Evolutionary conservation across 495 filamentous ascomycete genomes (phyloP).

Genomic region (Xylaria nigripes): DNA sequence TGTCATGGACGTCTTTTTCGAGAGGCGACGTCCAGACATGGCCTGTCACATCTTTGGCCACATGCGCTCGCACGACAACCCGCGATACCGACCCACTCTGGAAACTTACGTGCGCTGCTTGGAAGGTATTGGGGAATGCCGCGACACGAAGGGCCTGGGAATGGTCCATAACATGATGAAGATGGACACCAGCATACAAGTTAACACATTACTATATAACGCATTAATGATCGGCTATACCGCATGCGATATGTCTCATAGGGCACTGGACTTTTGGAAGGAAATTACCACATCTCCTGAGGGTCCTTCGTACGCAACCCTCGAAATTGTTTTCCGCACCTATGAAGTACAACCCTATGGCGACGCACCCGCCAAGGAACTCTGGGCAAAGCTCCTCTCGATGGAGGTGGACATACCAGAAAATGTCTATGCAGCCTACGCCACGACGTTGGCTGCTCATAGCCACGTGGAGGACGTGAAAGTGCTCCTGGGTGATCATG

Average conservation of each 20-base stretch:
- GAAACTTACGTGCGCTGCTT: constrained; percentile 73
- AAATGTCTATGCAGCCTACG: constrained; percentile 62
- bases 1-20: constrained; percentile 80
- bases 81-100: constrained; percentile 50
- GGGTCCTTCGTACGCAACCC: constrained; percentile 70
- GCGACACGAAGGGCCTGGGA: constrained; percentile 56
- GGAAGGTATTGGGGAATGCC: constrained; percentile 59
- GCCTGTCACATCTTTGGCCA: constrained; percentile 79
- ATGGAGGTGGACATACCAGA: constrained; percentile 70
- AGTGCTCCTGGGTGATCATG: constrained; percentile 54
- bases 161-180: constrained; percentile 87
- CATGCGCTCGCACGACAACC: constrained; percentile 62
- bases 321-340: constrained; percentile 68
- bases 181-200: constrained; percentile 70
- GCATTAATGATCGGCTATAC: constrained; percentile 79
- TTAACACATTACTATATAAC: constrained; percentile 68
- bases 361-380: constrained; percentile 54
- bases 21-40: constrained; percentile 67
- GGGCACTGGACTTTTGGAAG: constrained; percentile 69
- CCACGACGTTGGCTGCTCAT: constrained; percentile 64
- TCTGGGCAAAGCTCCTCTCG: constrained; percentile 64
- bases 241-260: constrained; percentile 51
- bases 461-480: constrained; percentile 57
- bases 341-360: constrained; percentile 61
- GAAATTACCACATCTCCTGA: constrained; percentile 69